Evolutionary conservation across 176 grass and related monocot genomes (phyloP).

Genomic region (Poa annua): DNA sequence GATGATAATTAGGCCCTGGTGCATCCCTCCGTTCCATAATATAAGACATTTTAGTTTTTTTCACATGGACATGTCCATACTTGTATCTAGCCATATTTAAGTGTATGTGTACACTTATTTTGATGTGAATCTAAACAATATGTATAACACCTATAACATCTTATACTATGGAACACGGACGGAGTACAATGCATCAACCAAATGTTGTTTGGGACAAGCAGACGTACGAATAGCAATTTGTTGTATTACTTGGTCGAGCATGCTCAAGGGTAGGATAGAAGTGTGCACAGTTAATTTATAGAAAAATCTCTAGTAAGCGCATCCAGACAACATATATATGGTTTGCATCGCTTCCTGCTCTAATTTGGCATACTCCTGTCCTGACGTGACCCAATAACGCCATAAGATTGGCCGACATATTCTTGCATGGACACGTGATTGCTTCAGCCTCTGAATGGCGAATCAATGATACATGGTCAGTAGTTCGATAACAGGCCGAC

Average conservation of each 20-base stretch:
- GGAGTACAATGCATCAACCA: too few species aligned
- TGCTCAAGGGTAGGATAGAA: neutral
- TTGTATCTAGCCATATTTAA: too few species aligned
- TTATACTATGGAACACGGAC: too few species aligned
- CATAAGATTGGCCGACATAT: neutral
- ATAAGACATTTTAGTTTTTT: too few species aligned
- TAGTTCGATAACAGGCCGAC: neutral
- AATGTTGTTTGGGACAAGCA: too few species aligned
- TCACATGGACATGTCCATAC: too few species aligned
- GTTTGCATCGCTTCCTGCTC: neutral
- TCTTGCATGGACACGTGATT: neutral
- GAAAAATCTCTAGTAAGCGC: neutral
- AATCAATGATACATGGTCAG: neutral
- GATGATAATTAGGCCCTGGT: too few species aligned
- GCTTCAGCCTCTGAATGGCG: neutral
- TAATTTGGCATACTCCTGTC: neutral
- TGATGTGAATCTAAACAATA: too few species aligned
- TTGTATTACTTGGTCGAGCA: neutral
- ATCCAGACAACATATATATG: neutral
- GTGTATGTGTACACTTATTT: too few species aligned
- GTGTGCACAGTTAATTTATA: too few species aligned
- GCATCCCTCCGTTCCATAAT: too few species aligned
- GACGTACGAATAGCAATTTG: neutral
- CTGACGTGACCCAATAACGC: neutral
- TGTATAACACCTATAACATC: too few species aligned